Percentiles rank a stretch among this genome's conserved stretches.
These are phyloP conservation scores for Colletotrichum spinosum DNA, from an alignment of 2,329 filamentous ascomycete genomes.

Conservation along the genomic window DNA sequence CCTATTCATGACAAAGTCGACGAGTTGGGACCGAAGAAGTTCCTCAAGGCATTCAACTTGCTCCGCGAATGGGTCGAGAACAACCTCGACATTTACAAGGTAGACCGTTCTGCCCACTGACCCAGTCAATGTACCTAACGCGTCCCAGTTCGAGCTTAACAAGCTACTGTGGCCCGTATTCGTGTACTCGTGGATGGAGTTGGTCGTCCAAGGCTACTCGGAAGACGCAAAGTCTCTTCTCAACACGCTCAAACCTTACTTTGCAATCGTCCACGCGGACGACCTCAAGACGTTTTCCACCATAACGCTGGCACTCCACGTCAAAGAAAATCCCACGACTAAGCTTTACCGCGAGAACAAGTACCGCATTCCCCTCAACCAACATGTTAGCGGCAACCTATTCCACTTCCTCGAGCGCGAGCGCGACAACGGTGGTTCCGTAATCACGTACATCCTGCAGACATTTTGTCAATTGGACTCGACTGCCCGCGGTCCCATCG, in stretches of 20 bases:
- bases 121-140: slow-evolving; percentile 34
- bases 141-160: slow-evolving; percentile 79
- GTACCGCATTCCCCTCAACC: slow-evolving; percentile 91
- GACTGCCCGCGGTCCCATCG: slow-evolving; percentile 71
- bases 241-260: slow-evolving; percentile 72
- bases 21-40: slow-evolving; percentile 80
- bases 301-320: slow-evolving; percentile 81
- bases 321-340: slow-evolving; percentile 80
- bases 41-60: slow-evolving; percentile 78
- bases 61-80: slow-evolving; percentile 89
- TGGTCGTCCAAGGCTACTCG: slow-evolving; percentile 78
- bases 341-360: slow-evolving; percentile 87
- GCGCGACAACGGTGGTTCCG: slow-evolving; percentile 80
- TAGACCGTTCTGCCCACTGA: slow-evolving; percentile 45
- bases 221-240: slow-evolving; percentile 82
- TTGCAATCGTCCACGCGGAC: slow-evolving; percentile 82
- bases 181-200: slow-evolving; percentile 89
- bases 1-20: slow-evolving; percentile 75
- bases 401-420: slow-evolving; percentile 93
- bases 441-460: slow-evolving; percentile 80
- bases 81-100: slow-evolving; percentile 94
- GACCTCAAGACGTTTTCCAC: slow-evolving; percentile 82
- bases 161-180: slow-evolving; percentile 94
- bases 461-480: slow-evolving; percentile 68
- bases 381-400: slow-evolving; percentile 83